A percentile compares a stretch with the other conserved stretches of the same genome.
phyloP scores from a whole-genome alignment of 805 yeast species.

The Candida multigemmis region DNA sequence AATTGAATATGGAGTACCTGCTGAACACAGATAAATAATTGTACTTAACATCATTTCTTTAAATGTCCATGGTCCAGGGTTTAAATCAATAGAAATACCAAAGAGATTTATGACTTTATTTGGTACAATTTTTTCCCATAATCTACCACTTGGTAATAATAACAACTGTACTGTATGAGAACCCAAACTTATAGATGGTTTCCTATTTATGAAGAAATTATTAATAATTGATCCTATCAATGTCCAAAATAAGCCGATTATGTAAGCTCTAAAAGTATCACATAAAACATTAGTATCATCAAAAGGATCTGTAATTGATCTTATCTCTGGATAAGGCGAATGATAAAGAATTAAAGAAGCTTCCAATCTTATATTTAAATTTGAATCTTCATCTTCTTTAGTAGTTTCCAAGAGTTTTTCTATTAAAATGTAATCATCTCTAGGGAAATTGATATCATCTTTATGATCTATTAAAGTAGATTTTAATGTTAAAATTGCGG shows the following conservation, averaged over 20 bases:
- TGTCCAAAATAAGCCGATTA: slow-evolving; percentile 32
- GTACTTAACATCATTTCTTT: slow-evolving; percentile 39
- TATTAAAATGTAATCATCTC: slow-evolving; percentile 23
- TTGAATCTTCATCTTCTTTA: slow-evolving; percentile 17
- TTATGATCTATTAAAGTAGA: slow-evolving; percentile 25
- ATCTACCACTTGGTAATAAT: slow-evolving; percentile 28
- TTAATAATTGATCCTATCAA: slow-evolving; percentile 29
- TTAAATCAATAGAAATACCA: slow-evolving; percentile 17
- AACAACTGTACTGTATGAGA: slow-evolving; percentile 32
- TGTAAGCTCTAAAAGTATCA: slow-evolving; percentile 31
- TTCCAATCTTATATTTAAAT: slow-evolving; percentile 23
- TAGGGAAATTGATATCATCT: slow-evolving; percentile 25
- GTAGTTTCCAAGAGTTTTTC: slow-evolving; percentile 7
- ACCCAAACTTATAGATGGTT: slow-evolving; percentile 25
- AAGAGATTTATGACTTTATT: slow-evolving; percentile 12
- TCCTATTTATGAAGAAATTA: slow-evolving; percentile 32
- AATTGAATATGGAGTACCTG: slow-evolving; percentile 32
- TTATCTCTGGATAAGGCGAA: slow-evolving; percentile 33
- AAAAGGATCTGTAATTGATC: slow-evolving; percentile 29
- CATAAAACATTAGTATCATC: slow-evolving; percentile 23
- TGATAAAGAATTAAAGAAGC: slow-evolving; percentile 29
- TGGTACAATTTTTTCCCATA: slow-evolving; percentile 28
- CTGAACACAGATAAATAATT: slow-evolving; percentile 33
- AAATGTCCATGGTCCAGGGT: slow-evolving; percentile 35
- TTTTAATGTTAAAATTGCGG: slow-evolving; percentile 23